Evolutionary conservation across 164 flowering plant genomes (phyloP).

Genomic region (Aristolochia fimbriata): DNA sequence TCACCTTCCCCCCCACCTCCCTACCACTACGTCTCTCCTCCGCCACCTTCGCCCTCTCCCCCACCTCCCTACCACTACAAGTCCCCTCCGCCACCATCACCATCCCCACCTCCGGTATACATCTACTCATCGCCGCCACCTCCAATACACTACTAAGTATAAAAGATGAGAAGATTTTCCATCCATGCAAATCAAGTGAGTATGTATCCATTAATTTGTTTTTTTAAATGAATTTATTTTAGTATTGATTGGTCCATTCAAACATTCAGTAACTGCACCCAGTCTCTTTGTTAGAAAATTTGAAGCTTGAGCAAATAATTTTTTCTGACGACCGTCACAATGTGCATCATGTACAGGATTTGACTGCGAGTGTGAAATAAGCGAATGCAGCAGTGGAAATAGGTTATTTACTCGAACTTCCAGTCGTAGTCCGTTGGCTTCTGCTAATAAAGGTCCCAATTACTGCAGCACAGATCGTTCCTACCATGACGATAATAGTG

Average conservation of each 20-base stretch:
- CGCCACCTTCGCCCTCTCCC: constrained; percentile 1
- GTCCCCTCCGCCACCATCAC: constrained; percentile 1
- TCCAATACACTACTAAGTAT: constrained; percentile 10
- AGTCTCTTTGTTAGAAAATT: background rate
- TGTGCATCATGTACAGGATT: constrained; percentile 9
- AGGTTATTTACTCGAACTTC: constrained; percentile 4
- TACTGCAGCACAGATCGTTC: background rate
- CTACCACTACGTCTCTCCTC: constrained; percentile 1
- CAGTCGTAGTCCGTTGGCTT: background rate
- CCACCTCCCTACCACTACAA: constrained; percentile 2
- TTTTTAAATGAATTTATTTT: background rate
- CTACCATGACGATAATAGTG: background rate
- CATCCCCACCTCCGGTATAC: background rate
- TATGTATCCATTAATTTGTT: background rate
- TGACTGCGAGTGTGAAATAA: constrained; percentile 12
- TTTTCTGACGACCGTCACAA: background rate
- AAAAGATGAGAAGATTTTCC: background rate
- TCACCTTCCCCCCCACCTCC: background rate
- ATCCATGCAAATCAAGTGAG: constrained; percentile 12
- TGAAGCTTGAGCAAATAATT: no score
- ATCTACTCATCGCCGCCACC: no score
- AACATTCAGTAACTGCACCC: background rate
- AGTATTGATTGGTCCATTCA: no score
- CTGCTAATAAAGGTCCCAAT: constrained; percentile 9
- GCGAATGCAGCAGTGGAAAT: constrained; percentile 4